phyloP scores from a whole-genome alignment of 768 basidiomycete genomes.

The Phylloporus arenicola region DNA sequence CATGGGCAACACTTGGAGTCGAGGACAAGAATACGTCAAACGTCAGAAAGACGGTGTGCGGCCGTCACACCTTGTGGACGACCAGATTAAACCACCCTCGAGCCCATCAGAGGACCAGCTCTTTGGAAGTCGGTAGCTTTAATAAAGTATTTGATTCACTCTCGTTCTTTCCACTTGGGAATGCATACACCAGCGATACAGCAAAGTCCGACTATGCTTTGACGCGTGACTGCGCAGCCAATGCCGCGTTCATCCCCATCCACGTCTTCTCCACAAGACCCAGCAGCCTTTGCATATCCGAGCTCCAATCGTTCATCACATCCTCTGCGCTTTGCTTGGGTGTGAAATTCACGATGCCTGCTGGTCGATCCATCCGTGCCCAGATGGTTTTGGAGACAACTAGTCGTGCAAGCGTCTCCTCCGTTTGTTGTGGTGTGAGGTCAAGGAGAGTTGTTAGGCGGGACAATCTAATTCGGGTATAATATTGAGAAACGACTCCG shows the following conservation, averaged over 20 bases:
- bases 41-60: conserved; percentile 67
- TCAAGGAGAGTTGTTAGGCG: conserved; percentile 86
- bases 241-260: conserved; percentile 91
- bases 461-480: conserved; percentile 82
- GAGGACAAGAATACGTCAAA: conserved; percentile 65
- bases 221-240: conserved; percentile 71
- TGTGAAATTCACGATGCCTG: conserved; percentile 85
- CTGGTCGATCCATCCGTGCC: conserved; percentile 90
- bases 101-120: conserved; percentile 23
- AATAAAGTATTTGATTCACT: conserved; percentile 1
- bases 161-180: neutral
- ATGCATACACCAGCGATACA: conserved; percentile 15
- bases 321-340: conserved; percentile 81
- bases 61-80: conserved; percentile 59
- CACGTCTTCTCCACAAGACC: conserved; percentile 96
- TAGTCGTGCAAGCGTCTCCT: conserved; percentile 81
- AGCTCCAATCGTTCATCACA: conserved; percentile 97
- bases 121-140: conserved; percentile 14
- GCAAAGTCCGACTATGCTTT: conserved; percentile 33
- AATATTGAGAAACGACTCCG: conserved; percentile 90
- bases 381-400: conserved; percentile 91
- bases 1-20: conserved; percentile 54
- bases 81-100: conserved; percentile 18
- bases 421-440: conserved; percentile 74
- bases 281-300: conserved; percentile 89